Evolutionary conservation across 345 rosid genomes (phyloP).

Genomic region (Melaleuca quinquenervia): DNA sequence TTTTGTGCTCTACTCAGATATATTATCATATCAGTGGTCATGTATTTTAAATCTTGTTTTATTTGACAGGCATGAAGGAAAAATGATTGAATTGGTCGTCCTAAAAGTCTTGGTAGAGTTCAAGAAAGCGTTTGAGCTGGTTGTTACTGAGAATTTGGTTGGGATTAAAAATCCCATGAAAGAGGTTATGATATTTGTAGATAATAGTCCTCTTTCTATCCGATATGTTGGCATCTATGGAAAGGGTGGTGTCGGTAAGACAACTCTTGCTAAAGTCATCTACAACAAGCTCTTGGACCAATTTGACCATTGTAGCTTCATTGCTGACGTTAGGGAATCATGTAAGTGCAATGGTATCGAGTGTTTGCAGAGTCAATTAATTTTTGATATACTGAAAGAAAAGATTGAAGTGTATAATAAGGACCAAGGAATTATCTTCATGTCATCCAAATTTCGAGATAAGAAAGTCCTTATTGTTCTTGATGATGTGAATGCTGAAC

Average conservation of each 20-base stretch:
- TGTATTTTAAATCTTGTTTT: background rate
- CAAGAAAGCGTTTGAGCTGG: background rate
- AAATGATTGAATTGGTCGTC: background rate
- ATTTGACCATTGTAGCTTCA: background rate
- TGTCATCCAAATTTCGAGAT: background rate
- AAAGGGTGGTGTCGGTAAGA: background rate
- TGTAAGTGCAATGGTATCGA: background rate
- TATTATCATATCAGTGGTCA: background rate
- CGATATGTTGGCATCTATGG: background rate
- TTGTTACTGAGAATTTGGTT: background rate
- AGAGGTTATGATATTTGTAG: no score
- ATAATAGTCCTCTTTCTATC: background rate
- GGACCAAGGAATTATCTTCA: background rate
- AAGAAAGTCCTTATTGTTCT: background rate
- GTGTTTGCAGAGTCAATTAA: background rate
- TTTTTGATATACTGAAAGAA: background rate
- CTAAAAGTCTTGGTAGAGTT: background rate
- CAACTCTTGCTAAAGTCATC: background rate
- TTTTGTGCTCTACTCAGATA: background rate
- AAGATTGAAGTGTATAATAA: background rate
- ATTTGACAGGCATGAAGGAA: background rate
- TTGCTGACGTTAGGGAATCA: background rate
- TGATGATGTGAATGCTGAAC: background rate
- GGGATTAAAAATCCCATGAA: background rate
- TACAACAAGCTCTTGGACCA: background rate